Base-by-base conservation (phyloP, 768 basidiomycete genomes). In the Rhodosporidiobolus odoratus region DNA sequence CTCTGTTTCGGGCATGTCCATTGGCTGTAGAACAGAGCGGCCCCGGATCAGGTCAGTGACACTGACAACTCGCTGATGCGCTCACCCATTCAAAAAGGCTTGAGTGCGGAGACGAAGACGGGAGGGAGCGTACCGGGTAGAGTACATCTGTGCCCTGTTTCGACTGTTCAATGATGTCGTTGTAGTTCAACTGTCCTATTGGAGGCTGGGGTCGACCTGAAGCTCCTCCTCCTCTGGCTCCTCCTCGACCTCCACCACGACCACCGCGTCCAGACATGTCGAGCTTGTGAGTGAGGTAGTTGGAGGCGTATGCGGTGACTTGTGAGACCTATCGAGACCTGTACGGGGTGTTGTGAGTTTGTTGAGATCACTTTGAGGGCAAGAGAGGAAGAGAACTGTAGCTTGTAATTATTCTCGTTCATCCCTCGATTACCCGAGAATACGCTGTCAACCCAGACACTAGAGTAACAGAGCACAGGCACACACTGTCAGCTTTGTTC, bases 121-220 rank as follows among this genome's bases (percentile, higher is more conserved):
- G 48, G 21, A 8, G 48, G 48, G 2, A 4, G 45, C 61, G 15
- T 45, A 74, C 73, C 15, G 73, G 73, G 57, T 74, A 74, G 25
- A 74, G 60, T 3, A 74, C 57, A 23, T 66, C 73, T 4, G 73
- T 71, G 7, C 66, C 69, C 13, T 68, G 47, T 17, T 68, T 68
- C 2, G 69, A 71, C 13, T 50, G 30, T 2, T 32, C 52, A 53
- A 74, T 71, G 50, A 74, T 71, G 25, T 74, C 73, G 13, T 17
- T 13, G 56, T 43, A 74, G 27, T 43, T 40, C 30, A 74, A 56
- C 53, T 68, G 59, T 0, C 73, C 73, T 30, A 74, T 52, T 10
- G 72, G 67, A 2, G 66, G 63, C 56, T 69, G 65, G 7, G 66
- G 63, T 21, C 48, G 56, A 0, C 71, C 66, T 4, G 58, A 48